These are phyloP conservation scores for Diplodia mutila DNA, from an alignment of 2,329 filamentous ascomycete genomes.

Conservation along the genomic window DNA sequence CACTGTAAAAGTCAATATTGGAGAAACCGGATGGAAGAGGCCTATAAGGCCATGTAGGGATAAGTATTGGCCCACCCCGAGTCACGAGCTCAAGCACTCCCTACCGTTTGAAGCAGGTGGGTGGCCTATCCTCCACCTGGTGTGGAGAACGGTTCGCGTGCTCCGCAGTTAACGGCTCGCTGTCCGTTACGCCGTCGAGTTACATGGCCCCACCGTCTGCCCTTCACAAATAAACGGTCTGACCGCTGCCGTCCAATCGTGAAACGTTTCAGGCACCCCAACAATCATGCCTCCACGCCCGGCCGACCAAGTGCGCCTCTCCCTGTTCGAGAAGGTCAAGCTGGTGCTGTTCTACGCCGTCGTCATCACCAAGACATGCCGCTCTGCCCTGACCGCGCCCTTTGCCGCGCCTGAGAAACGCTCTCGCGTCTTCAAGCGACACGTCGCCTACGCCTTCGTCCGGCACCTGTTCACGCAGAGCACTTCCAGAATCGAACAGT, in stretches of 20 bases:
- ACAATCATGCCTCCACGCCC: neutral
- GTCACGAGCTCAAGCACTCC: neutral
- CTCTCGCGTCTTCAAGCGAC: neutral
- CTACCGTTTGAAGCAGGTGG: neutral
- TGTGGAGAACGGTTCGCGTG: neutral
- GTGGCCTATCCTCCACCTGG: neutral
- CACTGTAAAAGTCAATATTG: too few relatives aligned
- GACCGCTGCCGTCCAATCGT: neutral
- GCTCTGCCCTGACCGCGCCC: neutral
- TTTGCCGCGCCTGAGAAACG: neutral
- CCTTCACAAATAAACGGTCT: neutral
- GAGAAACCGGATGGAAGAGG: too few relatives aligned
- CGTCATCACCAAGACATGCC: neutral
- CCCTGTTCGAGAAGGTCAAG: neutral
- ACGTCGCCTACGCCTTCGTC: neutral
- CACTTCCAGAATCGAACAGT: neutral
- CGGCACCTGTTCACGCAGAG: neutral
- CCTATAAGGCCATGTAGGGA: too few relatives aligned
- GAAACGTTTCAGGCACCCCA: neutral
- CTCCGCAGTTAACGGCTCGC: neutral
- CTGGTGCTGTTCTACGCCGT: neutral
- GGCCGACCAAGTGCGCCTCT: neutral
- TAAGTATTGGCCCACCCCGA: too few relatives aligned
- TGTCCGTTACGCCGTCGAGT: neutral
- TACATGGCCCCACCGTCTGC: neutral